Percentiles rank a stretch among this genome's conserved stretches.
Conservation (phyloP, 768 basidiomycete genomes). For the Cyclocybe aegerita region DNA sequence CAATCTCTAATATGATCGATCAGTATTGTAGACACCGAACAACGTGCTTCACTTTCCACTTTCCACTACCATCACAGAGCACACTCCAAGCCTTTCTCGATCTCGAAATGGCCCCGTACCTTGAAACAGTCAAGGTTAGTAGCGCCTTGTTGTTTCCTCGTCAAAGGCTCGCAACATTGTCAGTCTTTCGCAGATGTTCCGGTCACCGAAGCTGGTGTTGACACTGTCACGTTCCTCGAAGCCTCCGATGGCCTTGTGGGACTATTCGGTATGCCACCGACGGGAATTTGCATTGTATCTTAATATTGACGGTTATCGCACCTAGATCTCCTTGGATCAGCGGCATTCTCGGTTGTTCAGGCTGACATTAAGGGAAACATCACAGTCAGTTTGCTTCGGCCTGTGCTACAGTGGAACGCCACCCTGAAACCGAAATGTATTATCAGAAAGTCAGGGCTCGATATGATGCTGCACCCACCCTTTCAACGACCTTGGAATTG, state of each 20-base stretch:
- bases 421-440: neutral
- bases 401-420: neutral
- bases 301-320: neutral
- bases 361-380: slow-evolving; percentile 92
- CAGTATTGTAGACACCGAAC: slow-evolving; percentile 3
- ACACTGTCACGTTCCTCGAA: slow-evolving; percentile 85
- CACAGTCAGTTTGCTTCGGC: slow-evolving; percentile 47
- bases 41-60: slow-evolving; percentile 1
- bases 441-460: slow-evolving; percentile 86
- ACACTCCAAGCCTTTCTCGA: neutral
- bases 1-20: neutral
- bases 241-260: slow-evolving; percentile 87
- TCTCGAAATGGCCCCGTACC: slow-evolving; percentile 67
- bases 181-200: slow-evolving; percentile 95
- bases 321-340: slow-evolving; percentile 80
- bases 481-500: slow-evolving; percentile 78
- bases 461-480: slow-evolving; percentile 61
- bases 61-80: slow-evolving; percentile 7
- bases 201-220: slow-evolving; percentile 81
- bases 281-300: neutral
- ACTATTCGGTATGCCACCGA: slow-evolving; percentile 72
- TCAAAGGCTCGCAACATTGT: neutral
- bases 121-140: slow-evolving; percentile 65
- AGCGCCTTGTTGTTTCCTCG: neutral
- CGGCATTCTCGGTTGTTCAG: slow-evolving; percentile 83